Base-by-base conservation (phyloP, 2,329 filamentous ascomycete species). In the Cladosporium sp. region DNA sequence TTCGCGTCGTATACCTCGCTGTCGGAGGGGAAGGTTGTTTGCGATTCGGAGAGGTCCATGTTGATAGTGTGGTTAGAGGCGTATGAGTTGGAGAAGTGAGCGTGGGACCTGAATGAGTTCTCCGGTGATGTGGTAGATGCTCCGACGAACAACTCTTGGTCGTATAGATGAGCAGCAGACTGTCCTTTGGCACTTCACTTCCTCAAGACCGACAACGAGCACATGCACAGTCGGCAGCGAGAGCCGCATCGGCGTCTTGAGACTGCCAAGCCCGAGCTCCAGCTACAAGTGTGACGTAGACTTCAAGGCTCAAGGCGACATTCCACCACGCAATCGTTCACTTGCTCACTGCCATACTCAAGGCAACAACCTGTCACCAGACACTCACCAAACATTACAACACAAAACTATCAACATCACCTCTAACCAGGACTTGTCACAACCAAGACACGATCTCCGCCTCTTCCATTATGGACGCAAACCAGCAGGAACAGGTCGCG, bases 1-100 rank as follows among this genome's bases (percentile, higher is more conserved):
- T 89, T 89, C 79, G 84, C 86, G 61, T 89, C 89, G 80, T 95
- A 94, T 77, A 89, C 89, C 79, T 94, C 91, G 82, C 89, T 92
- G 82, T 95, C 91, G 59, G 91, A 93, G 70, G 85, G 89, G 74
- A 93, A 90, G 62, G 90, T 93, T 74, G 92, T 83, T 79, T 88
- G 87, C 65, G 89, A 92, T 77, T 89, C 88, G 77, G 88, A 84
- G 75, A 93, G 85, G 60, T 71, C 62, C 62, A 64, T 64, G 62
- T 23, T 64, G 39, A 43, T 21, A 28, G 34, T 58, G 43, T 28
- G 28, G 23, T 46, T 16, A 16, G 48, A 54, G n/a, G 39, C 21
- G 8, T 11, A 46, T 2, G 18, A n/a, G 1, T 13, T 10, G n/a
- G 39, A 21, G 13, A 8, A 46, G 39, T n/a, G n/a, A 21, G n/a